Conservation (phyloP, 345 rosid species). For the Brassica juncea region DNA sequence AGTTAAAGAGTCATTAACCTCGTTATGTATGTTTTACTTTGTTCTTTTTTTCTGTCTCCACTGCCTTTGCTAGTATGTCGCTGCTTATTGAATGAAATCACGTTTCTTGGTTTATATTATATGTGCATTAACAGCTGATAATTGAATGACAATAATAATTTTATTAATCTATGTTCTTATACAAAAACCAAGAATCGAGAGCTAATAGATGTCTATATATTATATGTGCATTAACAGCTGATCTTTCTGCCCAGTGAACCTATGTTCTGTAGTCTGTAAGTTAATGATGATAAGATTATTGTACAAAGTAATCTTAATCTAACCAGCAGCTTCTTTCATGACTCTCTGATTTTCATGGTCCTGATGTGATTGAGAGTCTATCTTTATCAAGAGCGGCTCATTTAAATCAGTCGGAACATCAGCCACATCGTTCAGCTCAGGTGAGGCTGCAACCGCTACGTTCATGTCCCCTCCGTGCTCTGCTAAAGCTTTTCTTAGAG, state of each 20-base stretch:
- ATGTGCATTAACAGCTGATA: too few species aligned
- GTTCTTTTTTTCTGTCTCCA: constrained; percentile 32
- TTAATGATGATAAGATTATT: background rate
- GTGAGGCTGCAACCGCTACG: constrained; percentile 42
- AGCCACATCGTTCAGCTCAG: constrained; percentile 47
- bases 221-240: constrained; percentile 9
- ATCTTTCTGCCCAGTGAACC: background rate
- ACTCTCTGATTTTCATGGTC: constrained; percentile 27
- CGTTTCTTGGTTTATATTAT: constrained; percentile 37
- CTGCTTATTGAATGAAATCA: constrained; percentile 16
- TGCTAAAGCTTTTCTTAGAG: constrained; percentile 84
- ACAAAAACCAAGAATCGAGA: constrained; percentile 23
- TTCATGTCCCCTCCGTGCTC: constrained; percentile 64
- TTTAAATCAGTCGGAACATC: constrained; percentile 52
- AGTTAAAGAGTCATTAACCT: constrained; percentile 58
- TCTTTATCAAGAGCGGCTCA: constrained; percentile 77
- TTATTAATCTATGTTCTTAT: constrained; percentile 9
- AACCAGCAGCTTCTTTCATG: constrained; percentile 11
- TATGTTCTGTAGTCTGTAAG: constrained; percentile 15
- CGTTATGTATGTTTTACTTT: constrained; percentile 53
- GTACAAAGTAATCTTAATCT: background rate
- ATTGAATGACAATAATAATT: too few species aligned
- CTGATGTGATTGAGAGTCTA: constrained; percentile 44
- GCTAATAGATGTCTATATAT: background rate
- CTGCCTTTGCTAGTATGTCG: background rate